phyloP scores from a whole-genome alignment of 139 green algal species.

The Auxenochlorella protothecoides region DNA sequence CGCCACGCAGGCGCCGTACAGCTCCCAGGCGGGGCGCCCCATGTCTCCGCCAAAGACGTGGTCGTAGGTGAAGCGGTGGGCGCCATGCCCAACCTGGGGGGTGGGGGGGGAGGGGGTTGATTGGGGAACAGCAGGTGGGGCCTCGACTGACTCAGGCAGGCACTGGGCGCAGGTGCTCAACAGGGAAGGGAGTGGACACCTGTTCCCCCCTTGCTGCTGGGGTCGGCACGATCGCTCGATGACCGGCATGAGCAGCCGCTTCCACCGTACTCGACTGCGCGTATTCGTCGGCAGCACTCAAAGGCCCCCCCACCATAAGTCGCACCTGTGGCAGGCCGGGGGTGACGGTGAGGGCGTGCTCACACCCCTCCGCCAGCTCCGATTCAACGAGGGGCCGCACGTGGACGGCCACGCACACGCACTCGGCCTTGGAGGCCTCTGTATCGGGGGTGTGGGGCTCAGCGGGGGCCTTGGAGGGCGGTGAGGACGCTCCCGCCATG shows the following conservation, averaged over 20 bases:
- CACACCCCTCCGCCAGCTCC: conserved; percentile 60
- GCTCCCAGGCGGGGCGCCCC: conserved; percentile 16
- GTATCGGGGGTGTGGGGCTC: too few relatives aligned
- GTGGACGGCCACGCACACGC: conserved; percentile 66
- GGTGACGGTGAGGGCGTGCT: conserved; percentile 47
- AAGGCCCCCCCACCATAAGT: too few relatives aligned
- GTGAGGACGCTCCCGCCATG: too few relatives aligned
- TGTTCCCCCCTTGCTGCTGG: background rate
- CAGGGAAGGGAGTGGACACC: background rate
- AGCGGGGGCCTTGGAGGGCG: too few relatives aligned
- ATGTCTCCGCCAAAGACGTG: conserved; percentile 61
- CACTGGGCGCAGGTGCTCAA: background rate
- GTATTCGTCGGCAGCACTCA: too few relatives aligned
- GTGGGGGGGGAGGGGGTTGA: background rate
- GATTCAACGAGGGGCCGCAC: conserved; percentile 67
- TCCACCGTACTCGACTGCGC: background rate
- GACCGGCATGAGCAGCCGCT: background rate
- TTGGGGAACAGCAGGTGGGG: background rate
- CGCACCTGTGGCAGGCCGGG: conserved; percentile 57
- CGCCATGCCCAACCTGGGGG: conserved; percentile 34
- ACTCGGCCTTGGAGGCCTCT: background rate
- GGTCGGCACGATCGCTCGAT: background rate
- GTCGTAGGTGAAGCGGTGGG: conserved; percentile 74
- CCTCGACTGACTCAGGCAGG: background rate
- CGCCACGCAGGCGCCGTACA: conserved; percentile 65